Conservation (phyloP, 257 asterid genomes). For the Plantago ovata region DNA sequence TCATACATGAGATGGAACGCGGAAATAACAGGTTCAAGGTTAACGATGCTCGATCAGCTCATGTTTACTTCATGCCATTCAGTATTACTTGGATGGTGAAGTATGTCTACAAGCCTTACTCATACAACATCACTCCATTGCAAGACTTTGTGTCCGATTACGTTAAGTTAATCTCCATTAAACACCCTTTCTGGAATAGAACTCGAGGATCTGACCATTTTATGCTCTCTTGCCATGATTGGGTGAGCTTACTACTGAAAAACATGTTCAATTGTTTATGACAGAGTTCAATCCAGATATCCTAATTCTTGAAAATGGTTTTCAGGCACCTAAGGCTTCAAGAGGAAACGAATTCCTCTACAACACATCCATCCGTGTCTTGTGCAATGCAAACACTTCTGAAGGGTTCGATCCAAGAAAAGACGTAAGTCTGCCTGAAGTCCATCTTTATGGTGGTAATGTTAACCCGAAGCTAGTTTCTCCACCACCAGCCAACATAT, state of each 20-base stretch:
- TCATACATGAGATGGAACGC: constrained; percentile 36
- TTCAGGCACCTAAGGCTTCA: constrained; percentile 49
- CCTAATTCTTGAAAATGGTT: not conserved
- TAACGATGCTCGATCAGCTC: constrained; percentile 39
- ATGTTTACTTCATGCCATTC: constrained; percentile 46
- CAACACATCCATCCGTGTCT: constrained; percentile 42
- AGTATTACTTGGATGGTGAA: constrained; percentile 32
- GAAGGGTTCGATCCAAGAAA: constrained; percentile 52
- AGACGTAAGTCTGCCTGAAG: constrained; percentile 54
- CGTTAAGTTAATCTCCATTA: constrained; percentile 27
- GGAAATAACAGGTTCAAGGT: constrained; percentile 19
- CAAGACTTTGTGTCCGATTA: constrained; percentile 37
- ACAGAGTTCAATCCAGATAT: not conserved
- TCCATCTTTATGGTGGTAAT: constrained; percentile 22
- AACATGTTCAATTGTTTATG: not conserved
- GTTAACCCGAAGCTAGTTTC: not conserved
- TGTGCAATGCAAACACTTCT: constrained; percentile 61
- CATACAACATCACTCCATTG: constrained; percentile 24
- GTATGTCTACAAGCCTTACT: constrained; percentile 30
- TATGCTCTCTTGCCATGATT: constrained; percentile 61
- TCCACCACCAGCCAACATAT: constrained; percentile 16
- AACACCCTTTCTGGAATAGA: constrained; percentile 52
- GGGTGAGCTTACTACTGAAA: constrained; percentile 32
- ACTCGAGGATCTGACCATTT: constrained; percentile 61
- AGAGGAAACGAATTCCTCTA: constrained; percentile 22